phyloP scores from a whole-genome alignment of 108 stramenopile species.

The Epipyxis sp. region DNA sequence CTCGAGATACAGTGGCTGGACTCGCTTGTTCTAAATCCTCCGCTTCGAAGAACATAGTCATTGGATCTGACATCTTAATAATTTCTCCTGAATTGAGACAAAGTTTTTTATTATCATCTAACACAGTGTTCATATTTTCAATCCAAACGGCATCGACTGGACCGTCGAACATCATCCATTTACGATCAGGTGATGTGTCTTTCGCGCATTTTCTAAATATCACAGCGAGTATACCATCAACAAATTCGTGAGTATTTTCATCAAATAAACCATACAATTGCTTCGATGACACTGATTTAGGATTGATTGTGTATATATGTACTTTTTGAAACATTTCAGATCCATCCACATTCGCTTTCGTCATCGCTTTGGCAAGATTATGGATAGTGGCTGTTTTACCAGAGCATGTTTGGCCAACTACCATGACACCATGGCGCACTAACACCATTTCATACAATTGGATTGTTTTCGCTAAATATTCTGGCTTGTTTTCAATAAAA shows the following conservation, averaged over 20 bases:
- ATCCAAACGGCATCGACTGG: conserved; percentile 69
- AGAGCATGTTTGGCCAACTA: conserved; percentile 65
- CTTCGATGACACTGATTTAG: conserved; percentile 57
- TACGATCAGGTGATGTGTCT: conserved; percentile 48
- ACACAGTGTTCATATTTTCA: conserved; percentile 69
- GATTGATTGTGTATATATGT: conserved; percentile 63
- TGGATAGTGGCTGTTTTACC: conserved; percentile 62
- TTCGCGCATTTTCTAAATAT: conserved; percentile 60
- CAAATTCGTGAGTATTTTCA: conserved; percentile 64
- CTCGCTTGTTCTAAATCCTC: conserved; percentile 64
- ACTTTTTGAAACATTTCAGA: conserved; percentile 37
- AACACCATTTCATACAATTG: conserved; percentile 67
- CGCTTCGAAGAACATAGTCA: conserved; percentile 73
- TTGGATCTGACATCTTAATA: conserved; percentile 61
- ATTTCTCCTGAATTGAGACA: conserved; percentile 63
- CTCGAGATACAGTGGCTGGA: conserved; percentile 63
- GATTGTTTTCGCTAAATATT: conserved; percentile 55
- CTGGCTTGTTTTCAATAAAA: conserved; percentile 43
- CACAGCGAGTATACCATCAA: conserved; percentile 61
- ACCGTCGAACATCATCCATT: conserved; percentile 66
- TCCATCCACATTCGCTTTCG: conserved; percentile 45
- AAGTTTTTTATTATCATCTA: conserved; percentile 68
- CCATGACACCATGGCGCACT: conserved; percentile 68
- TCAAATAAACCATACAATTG: conserved; percentile 65
- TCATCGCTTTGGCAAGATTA: conserved; percentile 60